Conservation (phyloP, 2,329 filamentous ascomycete species). For the Pseudocercospora fijiensis region DNA sequence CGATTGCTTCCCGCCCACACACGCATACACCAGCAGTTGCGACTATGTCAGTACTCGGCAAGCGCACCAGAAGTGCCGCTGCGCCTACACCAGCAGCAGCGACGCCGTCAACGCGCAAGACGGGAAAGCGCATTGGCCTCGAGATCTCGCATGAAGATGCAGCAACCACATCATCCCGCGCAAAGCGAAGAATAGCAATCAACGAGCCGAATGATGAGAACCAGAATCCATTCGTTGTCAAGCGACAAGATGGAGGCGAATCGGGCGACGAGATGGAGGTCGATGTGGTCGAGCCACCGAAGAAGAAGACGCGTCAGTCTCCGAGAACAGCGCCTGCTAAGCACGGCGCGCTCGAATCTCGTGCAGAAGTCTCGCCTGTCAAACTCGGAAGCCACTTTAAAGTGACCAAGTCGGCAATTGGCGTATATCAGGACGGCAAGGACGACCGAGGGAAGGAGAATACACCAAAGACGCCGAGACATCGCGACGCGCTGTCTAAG, state of each 20-base stretch:
- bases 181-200: slow-evolving; percentile 47
- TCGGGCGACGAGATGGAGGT: slow-evolving; percentile 42
- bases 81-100: slow-evolving; percentile 40
- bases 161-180: slow-evolving; percentile 35
- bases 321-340: slow-evolving; percentile 48
- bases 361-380: slow-evolving; percentile 46
- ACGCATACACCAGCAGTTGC: slow-evolving; percentile 23
- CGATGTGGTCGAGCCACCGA: slow-evolving; percentile 35
- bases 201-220: slow-evolving; percentile 66
- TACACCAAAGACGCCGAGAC: slow-evolving; percentile 70
- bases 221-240: slow-evolving; percentile 56
- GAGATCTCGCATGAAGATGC: slow-evolving; percentile 10
- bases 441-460: slow-evolving; percentile 27
- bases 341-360: slow-evolving; percentile 46
- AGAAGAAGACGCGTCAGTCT: slow-evolving; percentile 39
- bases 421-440: slow-evolving; percentile 43
- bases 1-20: slow-evolving; percentile 4
- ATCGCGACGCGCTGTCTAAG: slow-evolving; percentile 73
- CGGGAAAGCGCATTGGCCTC: slow-evolving; percentile 19
- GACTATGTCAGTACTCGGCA: slow-evolving; percentile 46
- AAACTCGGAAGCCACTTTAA: slow-evolving; percentile 50
- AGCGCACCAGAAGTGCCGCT: slow-evolving; percentile 46
- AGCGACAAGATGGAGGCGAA: slow-evolving; percentile 45
- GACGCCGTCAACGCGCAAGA: slow-evolving; percentile 26
- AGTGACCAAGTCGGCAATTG: slow-evolving; percentile 41